Base-by-base conservation (phyloP, 305 asterid species). In the Fraxinus greggii region DNA sequence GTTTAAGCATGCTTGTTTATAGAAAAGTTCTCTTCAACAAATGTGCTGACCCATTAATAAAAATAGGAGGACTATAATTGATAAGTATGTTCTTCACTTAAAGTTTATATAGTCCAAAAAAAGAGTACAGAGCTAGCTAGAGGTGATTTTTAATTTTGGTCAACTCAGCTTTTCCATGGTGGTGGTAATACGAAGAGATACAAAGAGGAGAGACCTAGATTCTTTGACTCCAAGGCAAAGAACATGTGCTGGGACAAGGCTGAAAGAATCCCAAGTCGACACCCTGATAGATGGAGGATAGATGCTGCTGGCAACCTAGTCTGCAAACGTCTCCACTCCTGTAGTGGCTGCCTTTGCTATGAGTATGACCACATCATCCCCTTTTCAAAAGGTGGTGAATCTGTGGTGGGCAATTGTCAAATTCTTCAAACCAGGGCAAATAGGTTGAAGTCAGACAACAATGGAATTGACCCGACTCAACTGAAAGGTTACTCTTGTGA, bases 291-390 rank as follows among this genome's bases (percentile, higher is more conserved):
- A 82, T 94, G 98, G 97, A 84, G 95, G 75, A 87, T 87, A 73
- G 98, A 94, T 86, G 91, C 92, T 75, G 93, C 94, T 33, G 98
- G 95, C 21, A 92, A 92, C 86, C 80, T 91, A 65, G 93, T 92
- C 61, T 92, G 92, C 84, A 91, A 90, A 87, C 87, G 82, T 75
- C 91, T 92, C 86, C 90, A 89, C 85, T 86, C 87, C 77, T 93
- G 97, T 80, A 87, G 83, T 80, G 97, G 97, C 19, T 93, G 97
- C 84, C 94, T 92, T 79, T 92, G 97, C 84, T 91, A 82, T 63
- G 95, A 91, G 83, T 92, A 87, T 83, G 94, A 91, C 78, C 95
- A 93, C 79, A 87, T 91, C 54, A 67, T 86, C 74, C 97, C 97
- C 70, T 91, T 88, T 84, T 93, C 95, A 56, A 89, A 84, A 85